Evolutionary conservation across 805 yeast genomes (phyloP).

Genomic region (Metschnikowia drakensbergensis): DNA sequence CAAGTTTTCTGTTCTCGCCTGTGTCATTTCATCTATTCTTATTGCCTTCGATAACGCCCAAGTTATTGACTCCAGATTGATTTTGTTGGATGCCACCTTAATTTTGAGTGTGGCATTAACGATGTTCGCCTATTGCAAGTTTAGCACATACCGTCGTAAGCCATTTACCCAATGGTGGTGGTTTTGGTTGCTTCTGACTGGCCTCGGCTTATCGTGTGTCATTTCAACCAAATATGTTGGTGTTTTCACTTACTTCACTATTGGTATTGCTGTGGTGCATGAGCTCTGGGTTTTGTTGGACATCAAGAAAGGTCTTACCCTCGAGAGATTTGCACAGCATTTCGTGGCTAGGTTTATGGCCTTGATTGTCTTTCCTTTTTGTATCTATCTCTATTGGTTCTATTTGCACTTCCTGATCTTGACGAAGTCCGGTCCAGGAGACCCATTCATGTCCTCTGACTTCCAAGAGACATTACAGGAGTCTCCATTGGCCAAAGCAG

Average conservation of each 20-base stretch:
- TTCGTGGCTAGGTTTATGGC: conserved; percentile 68
- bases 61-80: conserved; percentile 83
- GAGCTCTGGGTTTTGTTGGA: conserved; percentile 90
- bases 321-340: conserved; percentile 60
- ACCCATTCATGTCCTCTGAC: conserved; percentile 87
- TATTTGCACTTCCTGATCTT: conserved; percentile 83
- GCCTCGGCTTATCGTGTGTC: conserved; percentile 82
- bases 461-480: conserved; percentile 92
- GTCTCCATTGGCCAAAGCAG: conserved; percentile 65
- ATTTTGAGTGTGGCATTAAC: conserved; percentile 79
- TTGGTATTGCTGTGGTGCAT: conserved; percentile 80
- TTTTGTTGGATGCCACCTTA: conserved; percentile 86
- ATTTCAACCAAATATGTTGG: conserved; percentile 97
- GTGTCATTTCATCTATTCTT: conserved; percentile 69
- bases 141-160: conserved; percentile 57
- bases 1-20: conserved; percentile 72
- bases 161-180: conserved; percentile 81
- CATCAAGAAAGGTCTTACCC: conserved; percentile 57
- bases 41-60: conserved; percentile 90
- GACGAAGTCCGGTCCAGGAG: conserved; percentile 91
- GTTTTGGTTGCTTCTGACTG: conserved; percentile 81
- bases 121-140: conserved; percentile 72
- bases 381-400: conserved; percentile 84
- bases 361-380: conserved; percentile 74
- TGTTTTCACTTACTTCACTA: conserved; percentile 79